Conservation (phyloP, 352 stramenopile species). For the Phytophthora uliginosa region DNA sequence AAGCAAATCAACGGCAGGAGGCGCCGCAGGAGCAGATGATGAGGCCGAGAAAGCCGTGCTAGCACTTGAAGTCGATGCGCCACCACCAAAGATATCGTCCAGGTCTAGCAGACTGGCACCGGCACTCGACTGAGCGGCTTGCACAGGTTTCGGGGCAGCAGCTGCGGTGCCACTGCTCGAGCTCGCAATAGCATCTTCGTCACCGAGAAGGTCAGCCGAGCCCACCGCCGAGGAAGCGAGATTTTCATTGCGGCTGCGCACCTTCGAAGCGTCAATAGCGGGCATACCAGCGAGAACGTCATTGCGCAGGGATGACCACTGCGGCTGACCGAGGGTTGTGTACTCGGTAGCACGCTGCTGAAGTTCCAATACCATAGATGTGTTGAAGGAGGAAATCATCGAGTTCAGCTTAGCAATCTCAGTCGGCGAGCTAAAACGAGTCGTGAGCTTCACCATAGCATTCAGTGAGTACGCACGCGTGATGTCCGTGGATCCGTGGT, state of each 20-base stretch:
- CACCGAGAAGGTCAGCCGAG: slow-evolving; percentile 90
- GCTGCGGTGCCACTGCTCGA: slow-evolving; percentile 19
- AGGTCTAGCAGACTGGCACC: slow-evolving; percentile 93
- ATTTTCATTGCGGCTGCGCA: slow-evolving; percentile 74
- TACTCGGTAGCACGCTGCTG: slow-evolving; percentile 98
- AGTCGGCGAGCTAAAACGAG: slow-evolving; percentile 82
- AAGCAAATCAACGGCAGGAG: slow-evolving; percentile 91
- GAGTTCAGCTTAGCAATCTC: slow-evolving; percentile 85
- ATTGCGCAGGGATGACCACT: slow-evolving; percentile 75
- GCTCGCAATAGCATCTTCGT: slow-evolving; percentile 32
- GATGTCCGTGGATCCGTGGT: slow-evolving; percentile 84
- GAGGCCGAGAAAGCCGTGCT: slow-evolving; percentile 29
- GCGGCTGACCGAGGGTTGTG: slow-evolving; percentile 85
- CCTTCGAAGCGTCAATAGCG: slow-evolving; percentile 92
- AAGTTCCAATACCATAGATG: slow-evolving; percentile 96
- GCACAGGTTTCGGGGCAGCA: slow-evolving; percentile 30
- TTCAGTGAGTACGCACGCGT: slow-evolving; percentile 90
- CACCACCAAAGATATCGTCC: slow-evolving; percentile 96
- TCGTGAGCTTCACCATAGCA: slow-evolving; percentile 96
- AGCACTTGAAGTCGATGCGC: slow-evolving; percentile 38
- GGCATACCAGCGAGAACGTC: slow-evolving; percentile 96
- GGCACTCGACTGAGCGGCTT: slow-evolving; percentile 34
- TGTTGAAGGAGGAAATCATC: slow-evolving; percentile 93
- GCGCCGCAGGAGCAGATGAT: slow-evolving; percentile 35
- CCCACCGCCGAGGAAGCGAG: slow-evolving; percentile 42